Percentiles rank a stretch among this genome's conserved stretches.
phyloP scores from a whole-genome alignment of 345 rosid species.

The Gossypium longicalyx region DNA sequence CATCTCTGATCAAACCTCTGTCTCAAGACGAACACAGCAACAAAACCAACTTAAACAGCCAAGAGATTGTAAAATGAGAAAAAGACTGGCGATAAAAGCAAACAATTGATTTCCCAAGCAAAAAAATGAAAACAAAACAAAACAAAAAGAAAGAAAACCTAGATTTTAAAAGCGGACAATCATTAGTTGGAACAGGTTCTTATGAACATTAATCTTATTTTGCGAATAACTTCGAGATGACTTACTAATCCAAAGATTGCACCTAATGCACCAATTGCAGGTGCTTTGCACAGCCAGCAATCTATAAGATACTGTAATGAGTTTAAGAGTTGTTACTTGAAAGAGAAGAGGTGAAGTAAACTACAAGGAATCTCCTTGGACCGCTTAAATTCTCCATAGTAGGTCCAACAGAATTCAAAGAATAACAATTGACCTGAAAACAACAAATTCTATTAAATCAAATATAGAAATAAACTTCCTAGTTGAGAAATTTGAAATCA shows the following conservation, averaged over 20 bases:
- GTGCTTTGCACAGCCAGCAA: constrained; percentile 59
- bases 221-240: constrained; percentile 10
- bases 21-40: constrained; percentile 60
- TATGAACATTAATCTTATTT: background rate
- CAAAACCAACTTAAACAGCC: constrained; percentile 60
- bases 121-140: too few relatives aligned
- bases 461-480: too few relatives aligned
- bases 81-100: background rate
- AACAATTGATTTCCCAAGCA: background rate
- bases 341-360: too few relatives aligned
- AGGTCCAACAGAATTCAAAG: constrained; percentile 62
- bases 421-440: constrained; percentile 1
- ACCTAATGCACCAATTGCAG: constrained; percentile 92
- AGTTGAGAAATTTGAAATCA: constrained; percentile 11
- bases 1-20: constrained; percentile 50
- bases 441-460: too few relatives aligned
- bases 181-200: background rate
- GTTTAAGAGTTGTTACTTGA: too few relatives aligned
- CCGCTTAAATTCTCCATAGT: too few relatives aligned
- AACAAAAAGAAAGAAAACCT: too few relatives aligned
- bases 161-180: background rate
- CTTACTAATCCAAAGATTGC: constrained; percentile 86
- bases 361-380: too few relatives aligned
- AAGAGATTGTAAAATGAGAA: background rate
- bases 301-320: constrained; percentile 31